Conservation (phyloP, 2,329 filamentous ascomycete genomes). For the Thermochaetoides dissita region DNA sequence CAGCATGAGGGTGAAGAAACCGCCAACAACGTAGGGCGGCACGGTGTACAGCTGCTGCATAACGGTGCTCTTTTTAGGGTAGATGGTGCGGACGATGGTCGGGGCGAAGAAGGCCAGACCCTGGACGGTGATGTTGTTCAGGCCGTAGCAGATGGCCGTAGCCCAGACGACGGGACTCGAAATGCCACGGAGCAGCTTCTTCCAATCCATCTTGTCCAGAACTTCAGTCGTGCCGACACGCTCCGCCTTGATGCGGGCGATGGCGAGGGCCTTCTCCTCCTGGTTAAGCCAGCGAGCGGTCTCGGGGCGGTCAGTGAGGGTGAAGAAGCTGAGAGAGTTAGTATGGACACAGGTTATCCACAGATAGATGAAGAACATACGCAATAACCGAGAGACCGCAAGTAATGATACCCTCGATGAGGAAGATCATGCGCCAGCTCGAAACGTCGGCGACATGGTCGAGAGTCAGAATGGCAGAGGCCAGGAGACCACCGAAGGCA, state of each 20-base stretch:
- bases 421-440: conserved; percentile 56
- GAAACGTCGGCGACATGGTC: conserved; percentile 39
- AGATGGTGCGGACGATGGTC: conserved; percentile 57
- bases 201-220: conserved; percentile 32
- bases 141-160: conserved; percentile 45
- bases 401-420: conserved; percentile 43
- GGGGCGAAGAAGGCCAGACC: conserved; percentile 59
- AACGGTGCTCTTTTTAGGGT: conserved; percentile 41
- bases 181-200: conserved; percentile 47
- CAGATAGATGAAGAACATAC: background rate
- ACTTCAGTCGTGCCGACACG: conserved; percentile 43
- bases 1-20: conserved; percentile 45
- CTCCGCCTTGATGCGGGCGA: conserved; percentile 46
- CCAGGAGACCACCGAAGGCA: conserved; percentile 50
- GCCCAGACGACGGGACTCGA: conserved; percentile 40
- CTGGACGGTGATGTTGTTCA: conserved; percentile 59
- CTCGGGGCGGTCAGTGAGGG: conserved; percentile 51
- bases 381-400: conserved; percentile 35
- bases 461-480: conserved; percentile 46
- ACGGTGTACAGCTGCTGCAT: conserved; percentile 56
- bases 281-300: conserved; percentile 50
- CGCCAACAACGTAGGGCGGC: conserved; percentile 54
- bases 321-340: conserved; percentile 30
- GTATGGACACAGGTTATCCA: too few relatives aligned
- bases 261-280: conserved; percentile 49